Evolutionary conservation across 2,329 filamentous ascomycete species (phyloP).

Genomic region (Coccinonectria pachysandricola): DNA sequence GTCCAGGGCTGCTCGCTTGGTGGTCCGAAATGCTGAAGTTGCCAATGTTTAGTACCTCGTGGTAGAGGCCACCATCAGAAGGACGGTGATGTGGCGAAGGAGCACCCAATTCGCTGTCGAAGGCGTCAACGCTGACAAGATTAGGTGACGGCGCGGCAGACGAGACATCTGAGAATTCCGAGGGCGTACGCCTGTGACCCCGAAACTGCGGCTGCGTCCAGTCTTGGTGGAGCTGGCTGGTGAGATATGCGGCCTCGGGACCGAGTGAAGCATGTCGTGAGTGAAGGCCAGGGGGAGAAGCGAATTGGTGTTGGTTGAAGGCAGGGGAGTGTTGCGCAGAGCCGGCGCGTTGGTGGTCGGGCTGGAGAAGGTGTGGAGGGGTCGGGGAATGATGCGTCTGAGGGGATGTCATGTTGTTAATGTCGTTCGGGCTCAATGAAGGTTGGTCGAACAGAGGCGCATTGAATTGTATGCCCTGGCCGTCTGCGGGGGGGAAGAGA

Average conservation of each 20-base stretch:
- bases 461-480: conserved; percentile 47
- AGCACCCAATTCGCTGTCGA: conserved; percentile 59
- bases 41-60: conserved; percentile 67
- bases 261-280: conserved; percentile 47
- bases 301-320: conserved; percentile 47
- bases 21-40: conserved; percentile 71
- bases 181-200: conserved; percentile 72
- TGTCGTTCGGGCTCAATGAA: conserved; percentile 34
- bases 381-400: conserved; percentile 47
- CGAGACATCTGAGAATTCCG: conserved; percentile 87
- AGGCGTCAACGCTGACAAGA: conserved; percentile 64
- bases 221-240: conserved; percentile 39
- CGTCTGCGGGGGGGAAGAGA: conserved; percentile 48
- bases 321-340: conserved; percentile 47
- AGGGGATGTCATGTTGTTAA: conserved; percentile 44
- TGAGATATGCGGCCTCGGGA: conserved; percentile 46
- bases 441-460: conserved; percentile 47
- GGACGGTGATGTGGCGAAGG: conserved; percentile 74
- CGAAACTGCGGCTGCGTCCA: conserved; percentile 57
- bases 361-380: conserved; percentile 44
- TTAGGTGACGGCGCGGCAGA: conserved; percentile 79
- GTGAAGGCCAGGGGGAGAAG: conserved; percentile 37
- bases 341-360: conserved; percentile 34
- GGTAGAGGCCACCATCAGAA: conserved; percentile 62
- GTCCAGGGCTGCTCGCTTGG: conserved; percentile 52